Evolutionary conservation across 805 yeast species (phyloP), one percentile per base, ranked within the genome.

Genomic region (Metschnikowia lunata): DNA sequence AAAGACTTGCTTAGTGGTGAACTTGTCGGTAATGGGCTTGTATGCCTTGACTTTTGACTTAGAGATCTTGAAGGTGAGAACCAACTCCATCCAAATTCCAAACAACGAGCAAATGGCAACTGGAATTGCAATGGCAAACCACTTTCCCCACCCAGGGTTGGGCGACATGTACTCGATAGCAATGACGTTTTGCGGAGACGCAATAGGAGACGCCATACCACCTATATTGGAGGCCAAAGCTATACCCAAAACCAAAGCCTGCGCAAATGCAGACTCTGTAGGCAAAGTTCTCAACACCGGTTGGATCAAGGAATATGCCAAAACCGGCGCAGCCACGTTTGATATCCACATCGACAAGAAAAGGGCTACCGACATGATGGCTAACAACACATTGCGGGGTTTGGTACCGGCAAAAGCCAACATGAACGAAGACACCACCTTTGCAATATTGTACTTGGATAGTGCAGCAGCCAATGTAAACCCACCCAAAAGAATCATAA

Each of bases 131-230:
- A 91, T 79, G 7, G 83, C 80, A 63, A 91, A 93, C 99, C 99
- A 91, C 60, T 88, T 85, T 9, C 83, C 82, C 99, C 99, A 91
- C 8, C 79, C 77, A 12, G 84, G 84, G 38, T 84, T 80, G 44
- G 77, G 82, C 45, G 73, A 74, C 98, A 91, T 91, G 54, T 83
- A 71, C 45, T 88, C 90, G 40, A 91, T 74, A 1, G 97, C 96
- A 56, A 91, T 82, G 50, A 91, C 87, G 63, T 91, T 91, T 61
- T 91, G 99, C 1, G 99, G 99, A 3, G 97, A 88, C 1, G 97
- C 90, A 58, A 91, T 91, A 7, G 99, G 99, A 4, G 96, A 88
- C 0, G 96, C 85, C 95, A 90, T 91, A 52, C 99, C 99, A 18
- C 96, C 98, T 38, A 91, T 72, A 60, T 91, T 88, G 7, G 96